A percentile compares a stretch with the other conserved stretches of the same genome.
Conservation (phyloP, 2,329 filamentous ascomycete genomes). For the Xylaria sp. region DNA sequence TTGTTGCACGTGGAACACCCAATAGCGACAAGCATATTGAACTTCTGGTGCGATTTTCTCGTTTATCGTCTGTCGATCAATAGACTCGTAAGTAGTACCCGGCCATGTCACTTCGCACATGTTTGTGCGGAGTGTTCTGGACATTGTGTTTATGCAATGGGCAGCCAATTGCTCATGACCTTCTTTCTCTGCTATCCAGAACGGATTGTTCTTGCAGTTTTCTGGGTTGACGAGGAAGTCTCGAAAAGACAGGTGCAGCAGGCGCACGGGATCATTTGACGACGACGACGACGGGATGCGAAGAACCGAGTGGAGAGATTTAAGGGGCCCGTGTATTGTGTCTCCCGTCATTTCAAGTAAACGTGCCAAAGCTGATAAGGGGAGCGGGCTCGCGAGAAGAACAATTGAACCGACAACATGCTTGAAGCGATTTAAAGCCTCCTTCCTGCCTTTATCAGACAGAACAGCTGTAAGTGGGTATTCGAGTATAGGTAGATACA, state of each 20-base stretch:
- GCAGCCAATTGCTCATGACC: constrained; percentile 1
- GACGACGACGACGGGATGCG: not conserved
- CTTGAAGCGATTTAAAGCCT: not conserved
- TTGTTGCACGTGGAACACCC: constrained; percentile 11
- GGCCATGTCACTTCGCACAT: constrained; percentile 11
- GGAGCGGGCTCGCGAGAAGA: constrained; percentile 7
- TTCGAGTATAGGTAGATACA: constrained; percentile 11
- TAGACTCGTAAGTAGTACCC: constrained; percentile 1
- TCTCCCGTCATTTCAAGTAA: not conserved
- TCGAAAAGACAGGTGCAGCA: constrained; percentile 11
- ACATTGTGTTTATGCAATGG: constrained; percentile 11
- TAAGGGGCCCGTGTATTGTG: not conserved
- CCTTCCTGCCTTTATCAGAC: not conserved
- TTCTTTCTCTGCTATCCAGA: constrained; percentile 12
- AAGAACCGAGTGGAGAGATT: constrained; percentile 12
- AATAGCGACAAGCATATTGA: constrained; percentile 17
- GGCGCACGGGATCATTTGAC: not conserved
- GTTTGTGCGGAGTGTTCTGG: constrained; percentile 4
- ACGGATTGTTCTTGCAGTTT: not conserved
- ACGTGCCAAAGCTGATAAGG: not conserved
- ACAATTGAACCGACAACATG: constrained; percentile 11
- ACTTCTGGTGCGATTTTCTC: constrained; percentile 8
- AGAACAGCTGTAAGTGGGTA: not conserved
- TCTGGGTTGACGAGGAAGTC: constrained; percentile 10
- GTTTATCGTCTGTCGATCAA: constrained; percentile 3